Evolutionary conservation across 2,329 filamentous ascomycete species (phyloP).

Genomic region (Catunica adiposa): DNA sequence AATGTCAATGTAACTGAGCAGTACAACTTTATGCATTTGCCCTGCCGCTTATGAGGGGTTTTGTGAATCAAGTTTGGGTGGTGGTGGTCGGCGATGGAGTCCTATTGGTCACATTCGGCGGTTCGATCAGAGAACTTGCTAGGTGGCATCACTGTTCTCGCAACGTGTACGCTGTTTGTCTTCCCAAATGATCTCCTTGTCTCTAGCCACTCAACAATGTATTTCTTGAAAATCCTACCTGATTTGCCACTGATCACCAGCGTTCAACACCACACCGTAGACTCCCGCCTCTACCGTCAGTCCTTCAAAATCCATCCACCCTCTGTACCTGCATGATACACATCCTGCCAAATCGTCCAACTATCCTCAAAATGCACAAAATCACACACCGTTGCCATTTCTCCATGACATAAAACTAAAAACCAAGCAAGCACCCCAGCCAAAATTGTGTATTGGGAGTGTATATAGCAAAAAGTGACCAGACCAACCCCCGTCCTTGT

Average conservation of each 20-base stretch:
- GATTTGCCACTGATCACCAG: neutral
- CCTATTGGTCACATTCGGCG: neutral
- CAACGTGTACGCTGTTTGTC: no score
- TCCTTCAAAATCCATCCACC: neutral
- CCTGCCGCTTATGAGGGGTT: neutral
- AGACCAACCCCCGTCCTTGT: neutral
- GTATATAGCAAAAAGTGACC: no score
- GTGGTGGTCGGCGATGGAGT: neutral
- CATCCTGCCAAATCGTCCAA: no score
- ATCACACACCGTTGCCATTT: no score
- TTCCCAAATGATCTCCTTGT: no score
- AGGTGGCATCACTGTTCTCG: neutral
- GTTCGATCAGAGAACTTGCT: neutral
- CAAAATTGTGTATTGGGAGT: no score
- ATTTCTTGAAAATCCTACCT: neutral
- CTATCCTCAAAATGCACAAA: no score
- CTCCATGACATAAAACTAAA: no score
- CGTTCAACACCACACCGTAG: neutral
- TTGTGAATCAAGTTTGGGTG: neutral
- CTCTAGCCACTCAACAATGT: neutral
- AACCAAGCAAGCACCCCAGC: no score
- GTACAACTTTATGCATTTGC: neutral
- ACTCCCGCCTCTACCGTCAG: neutral
- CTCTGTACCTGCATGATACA: neutral
- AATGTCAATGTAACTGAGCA: neutral